Base-by-base conservation (phyloP, 179 eudicot species). In the Spinacia oleracea region DNA sequence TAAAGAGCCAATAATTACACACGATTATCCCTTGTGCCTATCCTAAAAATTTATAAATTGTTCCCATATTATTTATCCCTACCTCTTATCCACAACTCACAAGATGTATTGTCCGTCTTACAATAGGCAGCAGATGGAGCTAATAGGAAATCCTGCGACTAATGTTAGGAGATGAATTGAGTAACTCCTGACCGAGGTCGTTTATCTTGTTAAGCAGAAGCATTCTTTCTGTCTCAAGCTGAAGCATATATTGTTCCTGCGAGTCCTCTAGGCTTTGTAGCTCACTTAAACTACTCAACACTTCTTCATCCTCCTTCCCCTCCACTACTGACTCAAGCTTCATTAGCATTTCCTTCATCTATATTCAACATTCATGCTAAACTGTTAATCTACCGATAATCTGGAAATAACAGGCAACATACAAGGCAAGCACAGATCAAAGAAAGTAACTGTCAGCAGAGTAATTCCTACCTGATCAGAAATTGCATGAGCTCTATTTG, bases 171-270 rank as follows among this genome's bases (percentile, higher is more conserved):
- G 96, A 81, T 2, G 96, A 83, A 81, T 92, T 87, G 2, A 90
- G 65, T 31, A 96, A 83, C 85, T 93, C 99, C 85, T 87, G 97
- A 66, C 98, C 94, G 58, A 96, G 91, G 79, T 93, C 96, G 23
- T 77, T 84, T 70, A 96, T 94, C 87, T 96, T 96, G 88, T 78
- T 84, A 21, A 96, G 87, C 48, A 96, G 77, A 72, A 96, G 87
- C 83, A 67, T 84, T 83, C 91, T 91, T 89, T 96, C 97, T 0
- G 94, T 93, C 86, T 96, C 98, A 23, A 96, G 91, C 83, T 89
- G 98, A 43, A 88, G 79, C 89, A 96, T 83, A 84, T 88, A 91
- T 77, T 87, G 98, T 77, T 89, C 97, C 78, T 91, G 91, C 65
- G 82, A 76, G 31, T 93, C 94, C 32, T 93, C 91, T 18, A 93